Evolutionary conservation across 192 early-diverging fungal species (phyloP).

Genomic region (Backusella luteola): DNA sequence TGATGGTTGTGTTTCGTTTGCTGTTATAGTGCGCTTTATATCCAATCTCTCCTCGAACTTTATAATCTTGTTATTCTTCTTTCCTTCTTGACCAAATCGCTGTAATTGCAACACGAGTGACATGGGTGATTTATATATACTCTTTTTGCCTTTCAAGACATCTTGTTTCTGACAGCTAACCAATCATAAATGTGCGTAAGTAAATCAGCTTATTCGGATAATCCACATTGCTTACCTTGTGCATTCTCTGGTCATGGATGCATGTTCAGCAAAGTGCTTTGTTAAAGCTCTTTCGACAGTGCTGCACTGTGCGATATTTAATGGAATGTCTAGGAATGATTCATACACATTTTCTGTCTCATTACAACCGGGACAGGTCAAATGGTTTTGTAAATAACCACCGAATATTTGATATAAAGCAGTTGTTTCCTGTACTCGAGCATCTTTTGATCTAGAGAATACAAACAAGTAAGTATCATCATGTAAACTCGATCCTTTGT

Average conservation of each 20-base stretch:
- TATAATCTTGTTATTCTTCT: conserved; percentile 39
- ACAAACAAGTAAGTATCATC: background rate
- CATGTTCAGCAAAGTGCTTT: conserved; percentile 39
- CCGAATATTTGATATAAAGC: conserved; percentile 82
- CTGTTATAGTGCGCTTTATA: conserved; percentile 25
- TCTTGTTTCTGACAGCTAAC: conserved; percentile 19
- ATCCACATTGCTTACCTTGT: background rate
- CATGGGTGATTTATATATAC: conserved; percentile 26
- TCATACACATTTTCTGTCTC: conserved; percentile 72
- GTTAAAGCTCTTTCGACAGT: conserved; percentile 67
- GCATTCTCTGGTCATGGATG: background rate
- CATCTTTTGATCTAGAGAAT: conserved; percentile 54
- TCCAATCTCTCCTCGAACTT: conserved; percentile 29
- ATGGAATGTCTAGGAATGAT: conserved; percentile 66
- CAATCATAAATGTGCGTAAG: background rate
- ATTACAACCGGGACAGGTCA: conserved; percentile 73
- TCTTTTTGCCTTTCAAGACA: background rate
- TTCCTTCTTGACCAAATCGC: conserved; percentile 28
- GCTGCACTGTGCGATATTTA: conserved; percentile 73
- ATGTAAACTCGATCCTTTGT: background rate
- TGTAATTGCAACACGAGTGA: conserved; percentile 23
- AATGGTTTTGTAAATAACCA: conserved; percentile 76
- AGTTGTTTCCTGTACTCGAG: conserved; percentile 74
- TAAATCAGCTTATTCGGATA: background rate
- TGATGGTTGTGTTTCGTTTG: conserved; percentile 16